phyloP scores from a whole-genome alignment of 2,329 filamentous ascomycete genomes.

The Juglanconis juglandina region DNA sequence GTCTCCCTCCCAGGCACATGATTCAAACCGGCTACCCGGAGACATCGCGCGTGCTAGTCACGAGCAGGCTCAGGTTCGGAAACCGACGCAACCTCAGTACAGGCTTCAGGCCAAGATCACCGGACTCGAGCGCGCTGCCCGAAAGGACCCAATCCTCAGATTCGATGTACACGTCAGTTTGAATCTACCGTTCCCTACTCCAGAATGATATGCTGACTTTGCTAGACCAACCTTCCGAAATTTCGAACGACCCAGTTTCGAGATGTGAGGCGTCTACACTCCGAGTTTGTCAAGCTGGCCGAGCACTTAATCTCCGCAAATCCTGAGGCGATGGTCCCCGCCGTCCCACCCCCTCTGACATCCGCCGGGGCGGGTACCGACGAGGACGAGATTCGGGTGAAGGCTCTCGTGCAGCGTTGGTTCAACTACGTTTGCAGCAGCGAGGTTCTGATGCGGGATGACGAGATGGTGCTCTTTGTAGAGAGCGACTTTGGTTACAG shows the following conservation, averaged over 20 bases:
- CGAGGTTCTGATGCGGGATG: constrained; percentile 88
- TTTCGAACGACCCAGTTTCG: constrained; percentile 98
- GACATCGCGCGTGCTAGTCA: constrained; percentile 22
- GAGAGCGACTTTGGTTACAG: constrained; percentile 99
- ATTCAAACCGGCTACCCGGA: constrained; percentile 23
- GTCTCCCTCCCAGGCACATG: constrained; percentile 18
- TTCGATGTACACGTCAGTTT: constrained; percentile 92
- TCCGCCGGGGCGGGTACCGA: constrained; percentile 94
- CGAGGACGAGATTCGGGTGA: constrained; percentile 87
- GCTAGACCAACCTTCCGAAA: constrained; percentile 93
- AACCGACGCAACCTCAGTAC: constrained; percentile 63
- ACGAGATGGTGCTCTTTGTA: constrained; percentile 97
- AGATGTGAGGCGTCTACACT: constrained; percentile 91
- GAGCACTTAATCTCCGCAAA: constrained; percentile 97
- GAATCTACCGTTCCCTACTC: neutral
- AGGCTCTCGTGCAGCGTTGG: constrained; percentile 88
- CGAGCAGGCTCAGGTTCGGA: constrained; percentile 51
- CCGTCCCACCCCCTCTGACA: constrained; percentile 90
- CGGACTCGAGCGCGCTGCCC: constrained; percentile 83
- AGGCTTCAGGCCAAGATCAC: constrained; percentile 95
- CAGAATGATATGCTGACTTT: constrained; percentile 10
- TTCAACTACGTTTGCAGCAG: constrained; percentile 90
- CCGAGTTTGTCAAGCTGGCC: constrained; percentile 93
- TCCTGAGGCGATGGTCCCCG: constrained; percentile 89
- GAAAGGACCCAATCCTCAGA: constrained; percentile 90